Evolutionary conservation across 1,139 yeast genomes (phyloP).

Genomic region (Lodderomyces elongisporus): DNA sequence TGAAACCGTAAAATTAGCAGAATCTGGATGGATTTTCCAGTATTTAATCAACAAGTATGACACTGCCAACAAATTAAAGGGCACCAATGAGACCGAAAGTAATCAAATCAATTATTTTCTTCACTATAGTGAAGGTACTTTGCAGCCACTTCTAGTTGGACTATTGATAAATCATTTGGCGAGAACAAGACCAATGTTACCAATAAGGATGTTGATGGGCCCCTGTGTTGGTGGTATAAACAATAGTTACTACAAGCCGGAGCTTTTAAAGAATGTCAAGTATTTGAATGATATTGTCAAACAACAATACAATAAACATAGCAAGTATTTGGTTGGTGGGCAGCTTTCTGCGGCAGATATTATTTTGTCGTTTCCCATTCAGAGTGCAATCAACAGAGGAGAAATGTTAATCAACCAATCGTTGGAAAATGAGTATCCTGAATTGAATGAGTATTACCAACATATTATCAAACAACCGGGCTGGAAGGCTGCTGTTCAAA

Average conservation of each 20-base stretch:
- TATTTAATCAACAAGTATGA: conserved; percentile 30
- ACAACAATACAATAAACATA: conserved; percentile 19
- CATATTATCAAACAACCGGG: conserved; percentile 10
- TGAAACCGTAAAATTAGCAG: conserved; percentile 19
- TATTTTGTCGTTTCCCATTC: conserved; percentile 29
- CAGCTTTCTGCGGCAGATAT: conserved; percentile 36
- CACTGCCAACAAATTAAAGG: conserved; percentile 19
- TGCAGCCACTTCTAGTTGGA: conserved; percentile 30
- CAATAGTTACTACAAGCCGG: conserved; percentile 22
- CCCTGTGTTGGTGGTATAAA: conserved; percentile 21
- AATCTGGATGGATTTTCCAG: conserved; percentile 32
- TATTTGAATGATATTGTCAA: conserved; percentile 28
- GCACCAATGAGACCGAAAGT: conserved; percentile 20
- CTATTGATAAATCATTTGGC: conserved; percentile 25
- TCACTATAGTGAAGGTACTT: conserved; percentile 35
- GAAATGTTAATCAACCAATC: conserved; percentile 5
- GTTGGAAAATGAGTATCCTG: conserved; percentile 16
- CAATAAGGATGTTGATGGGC: conserved; percentile 19
- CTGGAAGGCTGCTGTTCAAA: conserved; percentile 3
- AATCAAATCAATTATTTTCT: conserved; percentile 29
- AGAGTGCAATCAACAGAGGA: background rate
- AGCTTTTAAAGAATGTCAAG: conserved; percentile 20
- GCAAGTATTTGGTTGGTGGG: conserved; percentile 31
- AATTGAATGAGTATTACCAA: conserved; percentile 23
- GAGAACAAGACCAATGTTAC: conserved; percentile 23